Percentiles rank a stretch among this genome's conserved stretches.
These are phyloP conservation scores for Brassica balearica DNA, from an alignment of 441 rosid genomes.

Conservation along the genomic window DNA sequence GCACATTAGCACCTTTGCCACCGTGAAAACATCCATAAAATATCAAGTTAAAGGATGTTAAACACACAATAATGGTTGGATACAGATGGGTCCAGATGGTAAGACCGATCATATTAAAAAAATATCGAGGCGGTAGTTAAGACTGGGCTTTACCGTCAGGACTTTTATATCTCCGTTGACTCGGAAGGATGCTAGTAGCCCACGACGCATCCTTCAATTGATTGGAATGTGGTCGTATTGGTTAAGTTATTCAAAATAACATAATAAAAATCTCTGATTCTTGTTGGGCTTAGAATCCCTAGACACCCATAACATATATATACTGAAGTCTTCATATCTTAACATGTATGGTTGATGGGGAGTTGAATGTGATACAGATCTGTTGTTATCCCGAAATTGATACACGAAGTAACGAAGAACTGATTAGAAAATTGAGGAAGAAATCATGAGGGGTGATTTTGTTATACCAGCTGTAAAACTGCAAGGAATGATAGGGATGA, in stretches of 20 bases:
- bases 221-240: neutral
- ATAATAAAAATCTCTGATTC: neutral
- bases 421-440: constrained; percentile 32
- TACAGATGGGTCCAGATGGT: neutral
- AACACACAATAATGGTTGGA: constrained; percentile 11
- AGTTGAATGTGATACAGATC: constrained; percentile 24
- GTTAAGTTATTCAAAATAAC: neutral
- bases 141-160: constrained; percentile 14
- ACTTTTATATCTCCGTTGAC: neutral
- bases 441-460: constrained; percentile 38
- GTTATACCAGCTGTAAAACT: constrained; percentile 39
- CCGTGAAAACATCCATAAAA: constrained; percentile 13
- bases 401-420: constrained; percentile 18
- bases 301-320: constrained; percentile 22
- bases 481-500: constrained; percentile 20
- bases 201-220: constrained; percentile 8
- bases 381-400: constrained; percentile 31
- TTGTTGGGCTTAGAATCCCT: constrained; percentile 23
- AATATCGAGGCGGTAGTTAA: neutral
- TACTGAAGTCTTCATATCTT: constrained; percentile 12
- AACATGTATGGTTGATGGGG: neutral
- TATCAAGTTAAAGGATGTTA: neutral
- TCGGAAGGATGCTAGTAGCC: neutral
- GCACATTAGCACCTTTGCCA: constrained; percentile 1
- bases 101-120: constrained; percentile 1